Conservation (phyloP, 441 rosid genomes). For the Cnidoscolus chayamansa region DNA sequence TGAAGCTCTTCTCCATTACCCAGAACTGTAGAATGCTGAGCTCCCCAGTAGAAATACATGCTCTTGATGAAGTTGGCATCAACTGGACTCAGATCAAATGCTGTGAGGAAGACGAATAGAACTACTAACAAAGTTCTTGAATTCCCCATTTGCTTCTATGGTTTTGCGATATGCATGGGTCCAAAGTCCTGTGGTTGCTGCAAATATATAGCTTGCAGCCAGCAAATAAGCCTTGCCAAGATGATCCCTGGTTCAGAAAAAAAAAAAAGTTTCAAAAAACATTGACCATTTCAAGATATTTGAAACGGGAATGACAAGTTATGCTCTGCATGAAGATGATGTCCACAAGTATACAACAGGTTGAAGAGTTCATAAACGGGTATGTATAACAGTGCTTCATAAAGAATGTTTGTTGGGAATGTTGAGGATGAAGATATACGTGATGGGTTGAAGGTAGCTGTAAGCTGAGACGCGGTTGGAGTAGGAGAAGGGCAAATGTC, state of each 20-base stretch:
- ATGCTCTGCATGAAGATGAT: slow-evolving; percentile 1
- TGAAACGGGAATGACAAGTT: background rate
- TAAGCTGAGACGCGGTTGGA: slow-evolving; percentile 26
- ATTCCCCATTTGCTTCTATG: slow-evolving; percentile 31
- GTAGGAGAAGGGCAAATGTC: slow-evolving; percentile 23
- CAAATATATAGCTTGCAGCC: slow-evolving; percentile 20
- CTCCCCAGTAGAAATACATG: slow-evolving; percentile 68
- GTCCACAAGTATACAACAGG: background rate
- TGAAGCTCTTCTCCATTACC: slow-evolving; percentile 48
- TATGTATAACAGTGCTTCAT: background rate
- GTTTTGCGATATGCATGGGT: background rate
- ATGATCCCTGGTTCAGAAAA: background rate
- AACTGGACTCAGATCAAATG: slow-evolving; percentile 35
- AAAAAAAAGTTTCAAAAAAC: background rate
- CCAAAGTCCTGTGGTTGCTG: background rate
- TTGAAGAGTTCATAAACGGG: background rate
- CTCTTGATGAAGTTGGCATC: slow-evolving; percentile 49
- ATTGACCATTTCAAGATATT: slow-evolving; percentile 1
- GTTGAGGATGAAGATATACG: background rate
- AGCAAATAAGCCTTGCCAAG: slow-evolving; percentile 16
- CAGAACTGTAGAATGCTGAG: slow-evolving; percentile 33
- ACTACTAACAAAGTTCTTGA: slow-evolving; percentile 25
- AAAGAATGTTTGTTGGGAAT: background rate
- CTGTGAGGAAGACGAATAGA: slow-evolving; percentile 33
- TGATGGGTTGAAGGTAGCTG: slow-evolving; percentile 11